phyloP scores from a whole-genome alignment of 768 basidiomycete species.

The Mycena indigotica region DNA sequence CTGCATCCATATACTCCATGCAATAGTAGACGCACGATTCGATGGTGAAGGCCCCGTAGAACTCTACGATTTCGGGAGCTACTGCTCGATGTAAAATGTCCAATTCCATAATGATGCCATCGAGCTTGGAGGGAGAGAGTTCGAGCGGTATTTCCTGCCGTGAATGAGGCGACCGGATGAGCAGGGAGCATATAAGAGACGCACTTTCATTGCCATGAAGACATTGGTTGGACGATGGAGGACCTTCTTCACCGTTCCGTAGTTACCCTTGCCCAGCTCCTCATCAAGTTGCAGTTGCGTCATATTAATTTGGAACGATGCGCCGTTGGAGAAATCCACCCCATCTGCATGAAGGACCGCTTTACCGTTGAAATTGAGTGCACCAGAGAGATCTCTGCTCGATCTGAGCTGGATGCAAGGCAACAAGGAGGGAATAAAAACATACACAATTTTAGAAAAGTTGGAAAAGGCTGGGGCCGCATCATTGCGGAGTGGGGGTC shows the following conservation, averaged over 20 bases:
- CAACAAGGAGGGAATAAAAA: constrained; percentile 20
- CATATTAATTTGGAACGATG: constrained; percentile 94
- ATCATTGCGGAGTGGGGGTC: constrained; percentile 52
- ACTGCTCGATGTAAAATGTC: constrained; percentile 95
- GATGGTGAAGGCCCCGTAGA: constrained; percentile 99
- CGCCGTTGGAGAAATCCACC: constrained; percentile 82
- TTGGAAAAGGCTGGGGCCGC: constrained; percentile 77
- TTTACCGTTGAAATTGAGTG: constrained; percentile 90
- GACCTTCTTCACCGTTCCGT: constrained; percentile 96
- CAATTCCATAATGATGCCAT: constrained; percentile 98
- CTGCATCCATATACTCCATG: constrained; percentile 99
- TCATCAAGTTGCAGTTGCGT: constrained; percentile 86
- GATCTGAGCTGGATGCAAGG: constrained; percentile 11
- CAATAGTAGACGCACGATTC: constrained; percentile 99
- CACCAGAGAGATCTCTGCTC: constrained; percentile 90
- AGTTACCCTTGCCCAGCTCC: constrained; percentile 95
- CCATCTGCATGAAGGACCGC: constrained; percentile 90
- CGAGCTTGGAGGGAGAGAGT: constrained; percentile 89
- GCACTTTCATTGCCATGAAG: constrained; percentile 98
- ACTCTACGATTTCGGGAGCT: constrained; percentile 92
- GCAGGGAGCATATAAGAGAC: constrained; percentile 28
- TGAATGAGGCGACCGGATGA: constrained; percentile 11
- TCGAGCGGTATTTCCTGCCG: constrained; percentile 94
- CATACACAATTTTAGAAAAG: constrained; percentile 92
- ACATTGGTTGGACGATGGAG: constrained; percentile 93